Conservation (phyloP, 2,329 filamentous ascomycete genomes). For the Colletotrichum cereale region DNA sequence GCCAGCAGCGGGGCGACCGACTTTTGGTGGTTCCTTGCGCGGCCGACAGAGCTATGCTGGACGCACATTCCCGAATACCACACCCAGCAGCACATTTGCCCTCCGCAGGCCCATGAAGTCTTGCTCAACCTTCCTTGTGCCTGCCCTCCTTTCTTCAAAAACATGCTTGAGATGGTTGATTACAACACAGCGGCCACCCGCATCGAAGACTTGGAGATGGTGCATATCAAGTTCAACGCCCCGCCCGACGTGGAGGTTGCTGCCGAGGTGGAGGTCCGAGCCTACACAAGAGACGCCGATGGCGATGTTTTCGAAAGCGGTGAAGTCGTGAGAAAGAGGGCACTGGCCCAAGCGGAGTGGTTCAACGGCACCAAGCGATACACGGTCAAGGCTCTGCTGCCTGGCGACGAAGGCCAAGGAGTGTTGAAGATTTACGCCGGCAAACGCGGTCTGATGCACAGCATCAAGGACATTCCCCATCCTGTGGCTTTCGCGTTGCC, state of each 20-base stretch:
- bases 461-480: conserved; percentile 95
- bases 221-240: conserved; percentile 88
- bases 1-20: conserved; percentile 79
- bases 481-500: conserved; percentile 91
- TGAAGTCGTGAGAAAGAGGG: conserved; percentile 86
- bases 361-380: conserved; percentile 88
- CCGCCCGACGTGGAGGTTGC: conserved; percentile 91
- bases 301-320: conserved; percentile 95
- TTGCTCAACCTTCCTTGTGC: conserved; percentile 88
- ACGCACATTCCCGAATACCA: conserved; percentile 92
- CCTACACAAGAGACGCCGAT: conserved; percentile 84
- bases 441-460: conserved; percentile 96
- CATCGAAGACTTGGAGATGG: conserved; percentile 92
- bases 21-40: conserved; percentile 91
- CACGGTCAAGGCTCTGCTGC: conserved; percentile 91
- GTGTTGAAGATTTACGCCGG: conserved; percentile 93
- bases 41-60: conserved; percentile 92
- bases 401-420: conserved; percentile 90
- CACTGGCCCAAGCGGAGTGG: conserved; percentile 94
- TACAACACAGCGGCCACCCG: conserved; percentile 90
- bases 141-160: conserved; percentile 89
- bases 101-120: conserved; percentile 86
- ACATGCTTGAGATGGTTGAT: conserved; percentile 82
- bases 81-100: conserved; percentile 92
- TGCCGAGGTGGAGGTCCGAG: conserved; percentile 89